These are phyloP conservation scores for Glebionis coronaria DNA, from an alignment of 129 eudicot species.

Conservation along the genomic window DNA sequence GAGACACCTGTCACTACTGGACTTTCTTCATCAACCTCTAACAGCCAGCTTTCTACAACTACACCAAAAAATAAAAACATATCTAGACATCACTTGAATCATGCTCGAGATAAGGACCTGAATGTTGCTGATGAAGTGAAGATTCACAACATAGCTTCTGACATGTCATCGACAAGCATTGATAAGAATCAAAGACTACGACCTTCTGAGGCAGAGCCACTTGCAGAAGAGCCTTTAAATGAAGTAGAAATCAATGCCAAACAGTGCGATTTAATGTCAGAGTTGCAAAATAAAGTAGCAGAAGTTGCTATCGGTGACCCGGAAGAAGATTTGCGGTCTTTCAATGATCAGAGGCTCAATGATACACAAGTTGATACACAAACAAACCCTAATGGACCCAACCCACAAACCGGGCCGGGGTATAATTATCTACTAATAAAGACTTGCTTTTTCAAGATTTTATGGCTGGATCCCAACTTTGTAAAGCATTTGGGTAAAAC, in stretches of 20 bases:
- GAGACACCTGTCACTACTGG: slow-evolving; percentile 23
- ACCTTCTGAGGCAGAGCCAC: slow-evolving; percentile 22
- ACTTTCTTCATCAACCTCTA: slow-evolving; percentile 23
- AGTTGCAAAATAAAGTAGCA: slow-evolving; percentile 27
- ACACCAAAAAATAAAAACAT: slow-evolving; percentile 30
- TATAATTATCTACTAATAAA: too few species aligned
- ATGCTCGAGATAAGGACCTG: slow-evolving; percentile 23
- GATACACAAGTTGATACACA: slow-evolving; percentile 67
- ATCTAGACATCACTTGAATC: slow-evolving; percentile 24
- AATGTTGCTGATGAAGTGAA: slow-evolving; percentile 17
- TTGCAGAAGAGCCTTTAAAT: slow-evolving; percentile 32
- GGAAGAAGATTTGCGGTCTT: slow-evolving; percentile 51
- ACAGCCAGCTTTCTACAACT: slow-evolving; percentile 27
- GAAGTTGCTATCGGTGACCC: slow-evolving; percentile 36
- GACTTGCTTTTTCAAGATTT: too few species aligned
- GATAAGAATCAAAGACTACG: slow-evolving; percentile 39
- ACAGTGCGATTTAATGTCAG: slow-evolving; percentile 18
- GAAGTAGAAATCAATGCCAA: slow-evolving; percentile 23
- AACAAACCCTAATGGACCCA: too few species aligned
- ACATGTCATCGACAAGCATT: slow-evolving; percentile 33
- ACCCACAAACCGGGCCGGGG: too few species aligned
- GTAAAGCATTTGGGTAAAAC: too few species aligned
- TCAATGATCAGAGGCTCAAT: slow-evolving; percentile 50
- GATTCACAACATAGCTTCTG: slow-evolving; percentile 32
- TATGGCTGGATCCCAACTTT: too few species aligned